phyloP scores from a whole-genome alignment of 805 yeast species.

The Candida vaughaniae region DNA sequence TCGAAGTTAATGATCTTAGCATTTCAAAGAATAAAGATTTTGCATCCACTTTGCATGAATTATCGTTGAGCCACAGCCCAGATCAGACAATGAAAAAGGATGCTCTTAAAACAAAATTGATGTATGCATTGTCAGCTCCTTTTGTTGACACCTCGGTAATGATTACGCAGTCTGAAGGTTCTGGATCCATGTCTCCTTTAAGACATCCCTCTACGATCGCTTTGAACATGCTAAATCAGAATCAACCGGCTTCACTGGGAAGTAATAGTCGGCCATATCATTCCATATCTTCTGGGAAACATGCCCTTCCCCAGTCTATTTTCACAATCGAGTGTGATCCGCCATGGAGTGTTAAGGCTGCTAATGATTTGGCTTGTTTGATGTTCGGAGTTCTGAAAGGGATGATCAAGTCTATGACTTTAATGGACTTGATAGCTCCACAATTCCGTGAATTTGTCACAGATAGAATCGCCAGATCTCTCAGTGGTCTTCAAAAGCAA shows the following conservation, averaged over 20 bases:
- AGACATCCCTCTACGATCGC: conserved; percentile 33
- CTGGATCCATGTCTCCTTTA: conserved; percentile 22
- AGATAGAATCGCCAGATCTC: conserved; percentile 36
- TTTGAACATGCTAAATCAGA: conserved; percentile 21
- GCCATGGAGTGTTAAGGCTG: conserved; percentile 82
- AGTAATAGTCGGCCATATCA: conserved; percentile 51
- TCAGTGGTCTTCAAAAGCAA: conserved; percentile 16
- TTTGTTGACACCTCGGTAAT: conserved; percentile 46
- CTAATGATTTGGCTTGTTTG: conserved; percentile 86
- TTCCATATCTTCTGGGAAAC: conserved; percentile 66
- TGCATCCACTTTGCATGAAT: conserved; percentile 56
- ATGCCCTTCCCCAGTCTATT: conserved; percentile 75
- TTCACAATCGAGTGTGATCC: conserved; percentile 70
- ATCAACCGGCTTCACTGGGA: conserved; percentile 4
- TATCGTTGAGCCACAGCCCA: conserved; percentile 45
- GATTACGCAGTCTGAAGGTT: conserved; percentile 20
- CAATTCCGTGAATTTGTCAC: conserved; percentile 71
- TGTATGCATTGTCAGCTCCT: conserved; percentile 69
- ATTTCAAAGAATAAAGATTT: conserved; percentile 35
- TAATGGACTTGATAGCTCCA: conserved; percentile 76
- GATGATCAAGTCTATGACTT: conserved; percentile 58
- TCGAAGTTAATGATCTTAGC: conserved; percentile 38
- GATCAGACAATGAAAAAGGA: conserved; percentile 35
- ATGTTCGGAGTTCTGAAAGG: conserved; percentile 77
- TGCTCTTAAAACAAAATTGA: conserved; percentile 43